Base-by-base conservation (phyloP, 331 rosid species). In the Spiraea crenata region DNA sequence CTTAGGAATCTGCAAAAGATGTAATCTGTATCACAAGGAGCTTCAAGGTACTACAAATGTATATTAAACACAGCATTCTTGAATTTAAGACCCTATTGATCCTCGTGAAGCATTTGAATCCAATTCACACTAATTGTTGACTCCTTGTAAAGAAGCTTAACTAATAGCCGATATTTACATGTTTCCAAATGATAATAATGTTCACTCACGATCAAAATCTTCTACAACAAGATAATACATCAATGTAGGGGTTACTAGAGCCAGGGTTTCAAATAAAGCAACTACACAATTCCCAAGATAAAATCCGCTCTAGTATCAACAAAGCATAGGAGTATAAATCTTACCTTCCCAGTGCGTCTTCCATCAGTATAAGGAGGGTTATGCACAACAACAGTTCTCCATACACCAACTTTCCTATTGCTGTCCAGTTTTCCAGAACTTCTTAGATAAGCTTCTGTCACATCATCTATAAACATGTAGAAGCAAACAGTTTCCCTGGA, bases 341-440 rank as follows among this genome's bases (percentile, higher is more conserved):
- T 59, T 71, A 93, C 98, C 96, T 90, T 93, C 57, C 97, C 96
- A 1, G 91, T 83, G 49, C 97, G 98, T 63, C 98, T 83, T 57
- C 85, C 88, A 68, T 93, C 98, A 3, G 67, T 40, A 51, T 90
- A 93, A 57, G 98, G 98, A 77, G 83, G 85, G 73, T 93, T 90
- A 56, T 14, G 90, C 49, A 86, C 85, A 70, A 93, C 91, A 55
- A 89, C 83, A 59, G 85, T 64, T 77, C 92, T 90, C 97, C 98
- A 93, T 72, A 88, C 10, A 59, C 95, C 97, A 82, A 93, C 64
- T 84, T 87, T 93, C 83, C 81, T 89, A 74, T 70, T 67, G 69
- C 73, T 72, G 70, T 77, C 89, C 74, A 93, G 72, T 58, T 41
- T 83, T 58, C 92, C 86, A 70, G 92, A 65, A 51, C 61, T 68